Base-by-base conservation (phyloP, 169 alveolate genomes). In the Plasmodium vinckei region DNA sequence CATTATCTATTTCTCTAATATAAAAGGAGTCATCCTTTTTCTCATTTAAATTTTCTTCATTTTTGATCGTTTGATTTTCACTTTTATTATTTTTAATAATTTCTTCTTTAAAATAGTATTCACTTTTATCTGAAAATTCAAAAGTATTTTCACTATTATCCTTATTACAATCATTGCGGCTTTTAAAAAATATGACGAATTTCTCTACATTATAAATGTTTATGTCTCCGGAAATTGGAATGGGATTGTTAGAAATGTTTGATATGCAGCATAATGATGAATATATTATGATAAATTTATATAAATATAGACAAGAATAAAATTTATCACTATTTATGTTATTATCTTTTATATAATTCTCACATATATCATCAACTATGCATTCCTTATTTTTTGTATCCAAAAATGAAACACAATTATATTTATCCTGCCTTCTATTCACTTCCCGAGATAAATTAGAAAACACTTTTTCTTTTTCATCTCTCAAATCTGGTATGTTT, bases 301-400 rank as follows among this genome's bases (percentile, higher is more conserved):
- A 86, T 13, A 86, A 47, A 33, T 59, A 71, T 1, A 86, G 42
- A 53, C 87, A 86, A 10, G 91, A 86, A 72, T 69, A 86, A 65
- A 69, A 69, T 0, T 67, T 56, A 27, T 67, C 39, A 19, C 27
- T 57, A 47, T 12, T 82, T 15, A 47, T 7, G 27, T 69, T 86
- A 42, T 56, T 86, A 42, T 56, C 69, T 39, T 47, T 59, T 63
- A 86, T 25, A n/a, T 67, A 82, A 44, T 59, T 15, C 7, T 56
- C 77, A 70, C 91, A 86, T 51, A 86, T 64, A 19, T 86, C 87
- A 44, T 59, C 6, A 39, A 60, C 21, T 19, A 63, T 23, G 5
- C 64, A 86, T 10, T 44, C 23, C 4, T 60, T 49, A 42, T 49
- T 77, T 63, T 53, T 53, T 33, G 33, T 21, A 68, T 77, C 88